Evolutionary conservation across 176 grass and related monocot species (phyloP).

Genomic region (Musa schizocarpa): DNA sequence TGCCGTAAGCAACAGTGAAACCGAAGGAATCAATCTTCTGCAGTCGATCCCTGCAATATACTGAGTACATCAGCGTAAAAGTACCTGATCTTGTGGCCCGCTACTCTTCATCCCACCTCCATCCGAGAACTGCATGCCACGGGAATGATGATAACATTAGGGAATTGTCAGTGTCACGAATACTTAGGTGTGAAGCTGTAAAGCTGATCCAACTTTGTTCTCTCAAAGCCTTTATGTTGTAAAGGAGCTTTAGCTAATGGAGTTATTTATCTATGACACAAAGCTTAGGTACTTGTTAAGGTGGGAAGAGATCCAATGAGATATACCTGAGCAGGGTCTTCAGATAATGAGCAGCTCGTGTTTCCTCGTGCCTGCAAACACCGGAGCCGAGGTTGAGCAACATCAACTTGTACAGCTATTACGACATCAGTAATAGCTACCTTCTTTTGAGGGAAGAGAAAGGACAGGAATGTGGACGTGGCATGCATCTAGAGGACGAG

Average conservation of each 20-base stretch:
- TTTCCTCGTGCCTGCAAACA: constrained; percentile 57
- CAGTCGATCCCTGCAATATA: neutral
- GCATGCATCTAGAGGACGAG: no score
- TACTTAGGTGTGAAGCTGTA: constrained; percentile 24
- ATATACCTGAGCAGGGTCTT: constrained; percentile 79
- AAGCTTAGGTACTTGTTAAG: neutral
- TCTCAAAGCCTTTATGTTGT: constrained; percentile 12
- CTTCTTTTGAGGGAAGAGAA: no score
- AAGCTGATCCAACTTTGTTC: constrained; percentile 24
- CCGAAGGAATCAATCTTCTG: neutral
- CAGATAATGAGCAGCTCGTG: constrained; percentile 67
- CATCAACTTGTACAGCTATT: neutral
- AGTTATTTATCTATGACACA: neutral
- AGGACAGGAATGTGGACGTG: no score
- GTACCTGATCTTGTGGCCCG: constrained; percentile 13
- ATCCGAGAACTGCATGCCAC: neutral
- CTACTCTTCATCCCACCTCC: neutral
- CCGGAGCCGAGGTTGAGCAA: constrained; percentile 22
- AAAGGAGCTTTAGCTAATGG: constrained; percentile 12
- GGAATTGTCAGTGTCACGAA: neutral
- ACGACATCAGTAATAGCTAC: no score
- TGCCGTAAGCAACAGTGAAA: neutral
- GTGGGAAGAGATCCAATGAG: constrained; percentile 1
- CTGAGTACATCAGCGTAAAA: constrained; percentile 1
- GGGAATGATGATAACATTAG: neutral